Conservation (phyloP, 495 filamentous ascomycete species). For the Pseudoneurospora amorphoporcata region DNA sequence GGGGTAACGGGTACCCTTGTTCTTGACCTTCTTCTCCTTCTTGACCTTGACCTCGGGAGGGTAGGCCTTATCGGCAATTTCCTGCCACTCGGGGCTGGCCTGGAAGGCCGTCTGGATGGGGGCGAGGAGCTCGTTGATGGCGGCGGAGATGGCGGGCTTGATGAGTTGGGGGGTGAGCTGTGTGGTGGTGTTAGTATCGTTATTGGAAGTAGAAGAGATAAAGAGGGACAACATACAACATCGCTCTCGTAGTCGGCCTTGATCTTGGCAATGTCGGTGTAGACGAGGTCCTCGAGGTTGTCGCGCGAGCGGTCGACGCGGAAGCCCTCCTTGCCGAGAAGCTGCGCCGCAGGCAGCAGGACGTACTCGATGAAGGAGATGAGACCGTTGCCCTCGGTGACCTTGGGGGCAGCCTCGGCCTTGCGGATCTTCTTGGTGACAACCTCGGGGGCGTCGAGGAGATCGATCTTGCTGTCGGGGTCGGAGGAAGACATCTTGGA, state of each 20-base stretch:
- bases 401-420: conserved; percentile 61
- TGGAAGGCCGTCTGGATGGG: conserved; percentile 68
- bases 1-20: conserved; percentile 58
- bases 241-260: conserved; percentile 73
- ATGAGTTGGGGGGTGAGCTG: conserved; percentile 77
- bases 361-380: conserved; percentile 76
- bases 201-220: not conserved
- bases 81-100: conserved; percentile 67
- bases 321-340: conserved; percentile 41
- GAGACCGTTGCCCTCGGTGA: conserved; percentile 77
- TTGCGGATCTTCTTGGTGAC: conserved; percentile 76
- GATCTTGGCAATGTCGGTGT: conserved; percentile 59
- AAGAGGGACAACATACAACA: conserved; percentile 44
- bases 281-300: conserved; percentile 64
- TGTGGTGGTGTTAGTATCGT: conserved; percentile 9
- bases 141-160: conserved; percentile 64
- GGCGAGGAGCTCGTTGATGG: conserved; percentile 57
- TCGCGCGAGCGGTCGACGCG: conserved; percentile 48
- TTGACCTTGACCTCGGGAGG: conserved; percentile 49
- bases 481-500: conserved; percentile 62
- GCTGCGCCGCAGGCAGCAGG: conserved; percentile 56
- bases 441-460: conserved; percentile 64
- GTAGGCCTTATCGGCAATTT: conserved; percentile 71
- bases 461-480: conserved; percentile 75
- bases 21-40: conserved; percentile 65